These are phyloP conservation scores for Penicillium decumbens DNA, from an alignment of 2,329 filamentous ascomycete species.

Conservation along the genomic window DNA sequence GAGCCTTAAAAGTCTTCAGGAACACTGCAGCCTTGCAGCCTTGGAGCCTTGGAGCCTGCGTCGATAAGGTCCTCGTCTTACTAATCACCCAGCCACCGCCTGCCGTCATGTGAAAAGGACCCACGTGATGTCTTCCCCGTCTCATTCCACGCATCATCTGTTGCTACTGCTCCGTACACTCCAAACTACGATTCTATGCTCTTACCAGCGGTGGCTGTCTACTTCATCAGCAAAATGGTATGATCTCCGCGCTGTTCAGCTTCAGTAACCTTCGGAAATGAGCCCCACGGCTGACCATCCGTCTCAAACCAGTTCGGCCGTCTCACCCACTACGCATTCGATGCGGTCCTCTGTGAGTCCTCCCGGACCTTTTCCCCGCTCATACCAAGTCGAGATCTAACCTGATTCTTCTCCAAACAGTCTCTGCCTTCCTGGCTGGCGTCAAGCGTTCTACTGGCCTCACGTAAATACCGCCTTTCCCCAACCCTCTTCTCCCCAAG, in stretches of 20 bases:
- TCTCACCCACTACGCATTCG: slow-evolving; percentile 27
- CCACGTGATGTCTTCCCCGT: slow-evolving; percentile 11
- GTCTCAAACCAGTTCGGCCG: slow-evolving; percentile 20
- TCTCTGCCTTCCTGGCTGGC: slow-evolving; percentile 93
- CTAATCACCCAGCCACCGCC: not conserved
- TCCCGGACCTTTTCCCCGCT: not conserved
- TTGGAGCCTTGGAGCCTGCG: not conserved
- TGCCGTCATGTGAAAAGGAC: slow-evolving; percentile 18
- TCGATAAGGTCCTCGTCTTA: too few relatives aligned
- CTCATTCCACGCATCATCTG: slow-evolving; percentile 10
- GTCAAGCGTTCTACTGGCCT: slow-evolving; percentile 96
- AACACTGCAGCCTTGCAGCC: too few relatives aligned
- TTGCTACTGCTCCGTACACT: not conserved
- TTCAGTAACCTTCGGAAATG: not conserved
- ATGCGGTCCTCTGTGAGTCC: slow-evolving; percentile 26
- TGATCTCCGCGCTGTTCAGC: not conserved
- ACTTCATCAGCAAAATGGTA: slow-evolving; percentile 17
- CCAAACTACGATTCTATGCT: slow-evolving; percentile 4
- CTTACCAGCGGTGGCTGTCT: not conserved
- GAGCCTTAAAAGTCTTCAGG: not conserved
- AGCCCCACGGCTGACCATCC: slow-evolving; percentile 2
- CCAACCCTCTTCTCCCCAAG: slow-evolving; percentile 7
- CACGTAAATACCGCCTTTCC: slow-evolving; percentile 66
- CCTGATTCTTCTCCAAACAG: slow-evolving; percentile 42
- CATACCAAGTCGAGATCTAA: slow-evolving; percentile 5